phyloP scores from a whole-genome alignment of 495 filamentous ascomycete genomes.

The Copromyces sp. region DNA sequence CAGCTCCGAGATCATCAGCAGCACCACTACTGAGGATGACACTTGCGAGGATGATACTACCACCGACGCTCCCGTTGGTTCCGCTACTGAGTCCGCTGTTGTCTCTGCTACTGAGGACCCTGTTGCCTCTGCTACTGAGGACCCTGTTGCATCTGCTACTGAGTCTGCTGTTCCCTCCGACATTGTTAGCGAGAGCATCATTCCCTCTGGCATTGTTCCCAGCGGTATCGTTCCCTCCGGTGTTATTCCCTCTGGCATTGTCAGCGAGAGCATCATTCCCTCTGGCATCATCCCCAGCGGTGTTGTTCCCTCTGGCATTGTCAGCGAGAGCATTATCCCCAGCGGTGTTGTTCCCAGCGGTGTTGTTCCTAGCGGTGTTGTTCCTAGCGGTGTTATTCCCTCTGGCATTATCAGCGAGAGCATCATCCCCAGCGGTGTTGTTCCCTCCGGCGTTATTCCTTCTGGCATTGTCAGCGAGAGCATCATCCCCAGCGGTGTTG shows the following conservation, averaged over 20 bases:
- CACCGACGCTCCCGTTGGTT: background rate
- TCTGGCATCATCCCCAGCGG: background rate
- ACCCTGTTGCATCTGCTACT: conserved; percentile 1
- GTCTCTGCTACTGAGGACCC: conserved; percentile 2
- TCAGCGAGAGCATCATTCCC: background rate
- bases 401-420: no score
- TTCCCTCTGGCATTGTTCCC: background rate
- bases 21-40: conserved; percentile 5
- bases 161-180: background rate
- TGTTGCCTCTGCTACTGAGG: conserved; percentile 3
- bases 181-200: background rate
- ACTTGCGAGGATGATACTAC: conserved; percentile 9
- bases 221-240: background rate
- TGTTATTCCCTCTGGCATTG: background rate
- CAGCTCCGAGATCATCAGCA: background rate
- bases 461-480: background rate
- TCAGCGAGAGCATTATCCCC: background rate
- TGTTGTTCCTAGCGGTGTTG: background rate
- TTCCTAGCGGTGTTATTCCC: background rate
- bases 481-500: background rate
- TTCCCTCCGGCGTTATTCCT: background rate
- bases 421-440: background rate
- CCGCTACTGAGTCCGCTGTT: background rate
- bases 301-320: background rate
- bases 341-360: background rate